A percentile compares a stretch with the other conserved stretches of the same genome.
Evolutionary conservation across 176 grass and related monocot genomes (phyloP).

Genomic region (Lolium multiflorum): DNA sequence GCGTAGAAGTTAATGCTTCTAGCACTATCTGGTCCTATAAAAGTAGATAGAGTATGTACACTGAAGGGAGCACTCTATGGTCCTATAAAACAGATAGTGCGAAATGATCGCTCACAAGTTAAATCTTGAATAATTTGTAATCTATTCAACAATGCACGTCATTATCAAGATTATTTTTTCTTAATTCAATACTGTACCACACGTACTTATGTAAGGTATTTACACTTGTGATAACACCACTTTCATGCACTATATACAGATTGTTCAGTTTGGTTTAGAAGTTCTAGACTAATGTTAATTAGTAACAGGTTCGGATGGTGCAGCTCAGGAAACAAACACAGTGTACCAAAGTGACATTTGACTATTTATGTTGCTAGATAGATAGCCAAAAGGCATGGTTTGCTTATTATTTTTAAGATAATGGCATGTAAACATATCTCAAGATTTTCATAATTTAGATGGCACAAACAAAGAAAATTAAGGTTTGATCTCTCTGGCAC

Average conservation of each 20-base stretch:
- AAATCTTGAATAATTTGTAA: neutral
- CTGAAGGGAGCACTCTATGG: neutral
- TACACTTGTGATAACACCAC: neutral
- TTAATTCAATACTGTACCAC: neutral
- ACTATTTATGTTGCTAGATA: neutral
- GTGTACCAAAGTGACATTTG: neutral
- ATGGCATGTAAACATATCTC: neutral
- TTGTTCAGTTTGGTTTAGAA: neutral
- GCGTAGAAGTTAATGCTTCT: neutral
- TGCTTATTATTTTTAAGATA: neutral
- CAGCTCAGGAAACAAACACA: neutral
- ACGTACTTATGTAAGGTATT: neutral
- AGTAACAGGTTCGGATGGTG: neutral
- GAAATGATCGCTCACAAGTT: neutral
- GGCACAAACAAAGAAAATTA: conserved; percentile 10
- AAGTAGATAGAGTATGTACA: conserved; percentile 17
- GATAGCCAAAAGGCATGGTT: neutral
- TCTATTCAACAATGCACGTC: conserved; percentile 7
- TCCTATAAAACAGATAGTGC: conserved; percentile 14
- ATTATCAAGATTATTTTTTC: neutral
- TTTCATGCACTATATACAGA: too few relatives aligned
- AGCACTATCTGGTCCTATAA: conserved; percentile 29
- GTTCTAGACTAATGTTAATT: neutral
- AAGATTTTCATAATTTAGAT: conserved; percentile 11
- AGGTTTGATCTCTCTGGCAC: conserved; percentile 40